phyloP scores from a whole-genome alignment of 768 basidiomycete genomes.

The Fomitopsis pulvina region DNA sequence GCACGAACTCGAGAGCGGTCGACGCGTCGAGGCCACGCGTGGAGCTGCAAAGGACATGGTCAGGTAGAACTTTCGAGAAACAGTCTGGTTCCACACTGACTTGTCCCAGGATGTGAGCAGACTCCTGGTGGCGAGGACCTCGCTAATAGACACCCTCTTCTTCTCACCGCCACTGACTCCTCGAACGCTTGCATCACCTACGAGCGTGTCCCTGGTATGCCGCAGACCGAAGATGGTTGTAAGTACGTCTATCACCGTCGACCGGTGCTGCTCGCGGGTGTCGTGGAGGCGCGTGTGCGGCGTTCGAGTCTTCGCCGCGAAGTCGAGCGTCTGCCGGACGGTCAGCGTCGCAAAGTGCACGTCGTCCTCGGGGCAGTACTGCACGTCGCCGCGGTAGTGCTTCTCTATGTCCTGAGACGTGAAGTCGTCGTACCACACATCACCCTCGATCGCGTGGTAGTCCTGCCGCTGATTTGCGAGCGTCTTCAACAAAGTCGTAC shows the following conservation, averaged over 20 bases:
- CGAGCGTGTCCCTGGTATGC: constrained; percentile 63
- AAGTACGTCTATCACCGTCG: constrained; percentile 43
- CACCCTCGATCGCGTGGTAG: constrained; percentile 61
- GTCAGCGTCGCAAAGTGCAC: constrained; percentile 81
- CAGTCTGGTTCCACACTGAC: constrained; percentile 25
- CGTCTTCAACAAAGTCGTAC: constrained; percentile 76
- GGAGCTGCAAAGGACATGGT: constrained; percentile 26
- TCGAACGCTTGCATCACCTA: constrained; percentile 72
- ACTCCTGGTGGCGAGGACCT: constrained; percentile 57
- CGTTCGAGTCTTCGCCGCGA: constrained; percentile 62
- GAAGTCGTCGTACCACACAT: constrained; percentile 73
- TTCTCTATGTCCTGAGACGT: constrained; percentile 54
- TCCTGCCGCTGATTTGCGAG: constrained; percentile 71
- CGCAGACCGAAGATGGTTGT: constrained; percentile 69
- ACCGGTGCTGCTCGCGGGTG: constrained; percentile 36
- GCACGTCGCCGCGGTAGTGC: constrained; percentile 72
- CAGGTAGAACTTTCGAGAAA: neutral
- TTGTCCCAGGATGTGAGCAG: constrained; percentile 74
- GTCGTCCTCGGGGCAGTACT: constrained; percentile 82
- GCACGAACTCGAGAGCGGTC: constrained; percentile 53
- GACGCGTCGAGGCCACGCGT: constrained; percentile 47
- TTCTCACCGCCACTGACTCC: constrained; percentile 73
- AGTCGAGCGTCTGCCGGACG: constrained; percentile 67
- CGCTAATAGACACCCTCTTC: constrained; percentile 79
- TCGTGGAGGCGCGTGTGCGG: constrained; percentile 47